These are phyloP conservation scores for Solanum chacoense DNA, from an alignment of 305 asterid genomes.

Conservation along the genomic window DNA sequence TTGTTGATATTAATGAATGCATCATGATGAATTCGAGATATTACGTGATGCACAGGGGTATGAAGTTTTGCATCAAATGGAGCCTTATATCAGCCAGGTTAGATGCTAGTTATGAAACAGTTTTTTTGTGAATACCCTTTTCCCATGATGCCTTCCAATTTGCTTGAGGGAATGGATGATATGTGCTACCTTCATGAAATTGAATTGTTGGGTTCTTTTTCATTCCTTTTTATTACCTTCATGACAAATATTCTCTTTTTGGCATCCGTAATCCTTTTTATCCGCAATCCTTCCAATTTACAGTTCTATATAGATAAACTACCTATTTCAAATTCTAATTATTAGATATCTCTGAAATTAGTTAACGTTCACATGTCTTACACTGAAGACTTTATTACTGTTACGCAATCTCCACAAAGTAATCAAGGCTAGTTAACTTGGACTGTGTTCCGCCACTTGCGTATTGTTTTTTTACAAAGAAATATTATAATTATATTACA, in stretches of 20 bases:
- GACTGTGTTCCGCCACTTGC: not conserved
- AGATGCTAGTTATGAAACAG: not conserved
- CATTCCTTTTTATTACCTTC: not conserved
- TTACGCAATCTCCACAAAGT: not conserved
- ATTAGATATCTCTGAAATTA: not conserved
- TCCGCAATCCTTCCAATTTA: not conserved
- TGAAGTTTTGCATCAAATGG: constrained; percentile 89
- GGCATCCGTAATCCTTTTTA: not conserved
- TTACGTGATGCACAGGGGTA: constrained; percentile 46
- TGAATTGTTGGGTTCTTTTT: not conserved
- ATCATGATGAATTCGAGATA: constrained; percentile 20
- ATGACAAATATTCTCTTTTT: not conserved
- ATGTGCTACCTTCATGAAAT: not conserved
- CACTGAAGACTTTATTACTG: not conserved
- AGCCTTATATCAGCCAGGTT: constrained; percentile 91
- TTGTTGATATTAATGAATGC: not conserved
- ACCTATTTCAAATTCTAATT: not conserved
- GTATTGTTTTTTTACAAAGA: not conserved
- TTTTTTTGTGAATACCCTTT: not conserved
- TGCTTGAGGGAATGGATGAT: not conserved
- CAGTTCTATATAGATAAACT: not conserved
- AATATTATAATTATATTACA: not conserved
- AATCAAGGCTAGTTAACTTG: not conserved
- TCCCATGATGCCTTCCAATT: not conserved
- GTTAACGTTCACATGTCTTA: not conserved